phyloP scores from a whole-genome alignment of 148 eudicot species.

The Suaeda aralocaspica region DNA sequence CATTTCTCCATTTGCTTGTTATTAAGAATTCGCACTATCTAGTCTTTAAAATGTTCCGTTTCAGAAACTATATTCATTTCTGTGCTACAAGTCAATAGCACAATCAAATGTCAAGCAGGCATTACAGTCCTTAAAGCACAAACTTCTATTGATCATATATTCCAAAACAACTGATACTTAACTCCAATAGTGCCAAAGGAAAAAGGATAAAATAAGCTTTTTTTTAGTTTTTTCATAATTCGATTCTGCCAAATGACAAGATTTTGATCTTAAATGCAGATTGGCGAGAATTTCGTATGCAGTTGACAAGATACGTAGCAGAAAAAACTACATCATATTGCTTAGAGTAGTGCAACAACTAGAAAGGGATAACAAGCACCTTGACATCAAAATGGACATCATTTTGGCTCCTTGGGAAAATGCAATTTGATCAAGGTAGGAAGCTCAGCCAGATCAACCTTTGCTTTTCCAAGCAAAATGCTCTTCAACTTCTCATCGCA shows the following conservation, averaged over 20 bases:
- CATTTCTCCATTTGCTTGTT: too few species aligned
- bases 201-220: not conserved
- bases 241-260: not conserved
- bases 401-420: conserved; percentile 71
- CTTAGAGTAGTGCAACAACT: not conserved
- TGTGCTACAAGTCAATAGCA: not conserved
- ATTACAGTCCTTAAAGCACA: not conserved
- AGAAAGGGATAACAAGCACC: conserved; percentile 22
- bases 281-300: not conserved
- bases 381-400: conserved; percentile 25
- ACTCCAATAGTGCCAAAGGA: not conserved
- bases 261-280: not conserved
- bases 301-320: not conserved
- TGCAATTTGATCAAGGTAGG: conserved; percentile 84
- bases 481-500: conserved; percentile 91
- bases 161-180: not conserved
- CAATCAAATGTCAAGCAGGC: not conserved
- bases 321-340: not conserved
- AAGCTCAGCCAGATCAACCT: conserved; percentile 78
- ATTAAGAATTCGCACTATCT: too few species aligned
- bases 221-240: not conserved
- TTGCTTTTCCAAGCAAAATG: conserved; percentile 69
- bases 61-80: too few species aligned
- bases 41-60: too few species aligned
- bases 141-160: not conserved